These are phyloP conservation scores for Candolleomyces efflorescens DNA, from an alignment of 768 basidiomycete genomes.

Conservation along the genomic window DNA sequence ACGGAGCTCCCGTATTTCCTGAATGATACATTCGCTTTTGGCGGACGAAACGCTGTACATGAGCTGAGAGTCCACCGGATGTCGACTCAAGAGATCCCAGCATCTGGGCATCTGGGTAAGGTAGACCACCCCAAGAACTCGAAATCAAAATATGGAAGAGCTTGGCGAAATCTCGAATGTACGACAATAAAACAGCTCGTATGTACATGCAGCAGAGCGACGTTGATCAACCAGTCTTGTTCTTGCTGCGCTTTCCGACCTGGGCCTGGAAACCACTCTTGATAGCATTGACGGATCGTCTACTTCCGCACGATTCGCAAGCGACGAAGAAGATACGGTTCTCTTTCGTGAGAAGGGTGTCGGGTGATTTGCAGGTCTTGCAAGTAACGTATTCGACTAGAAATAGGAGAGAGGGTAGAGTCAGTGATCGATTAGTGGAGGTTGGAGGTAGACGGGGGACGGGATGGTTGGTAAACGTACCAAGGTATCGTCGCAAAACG, in stretches of 20 bases:
- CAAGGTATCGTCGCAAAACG: conserved; percentile 92
- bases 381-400: conserved; percentile 97
- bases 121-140: too few species aligned
- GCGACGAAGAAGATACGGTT: conserved; percentile 99
- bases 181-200: neutral
- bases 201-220: neutral
- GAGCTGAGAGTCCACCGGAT: too few species aligned
- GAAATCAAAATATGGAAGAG: too few species aligned
- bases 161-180: neutral
- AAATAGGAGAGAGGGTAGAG: neutral
- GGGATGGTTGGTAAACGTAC: conserved; percentile 37
- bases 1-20: too few species aligned
- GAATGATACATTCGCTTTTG: neutral
- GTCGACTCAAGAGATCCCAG: too few species aligned
- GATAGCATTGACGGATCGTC: conserved; percentile 92
- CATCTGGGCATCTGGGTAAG: too few species aligned
- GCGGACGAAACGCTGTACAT: too few species aligned
- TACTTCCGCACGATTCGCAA: conserved; percentile 86
- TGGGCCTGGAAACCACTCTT: conserved; percentile 99
- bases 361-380: conserved; percentile 99
- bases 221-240: conserved; percentile 57
- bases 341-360: conserved; percentile 94
- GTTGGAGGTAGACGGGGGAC: conserved; percentile 7
- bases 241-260: conserved; percentile 83
- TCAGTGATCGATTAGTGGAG: neutral